Evolutionary conservation across 2,329 filamentous ascomycete species (phyloP), one percentile per base, ranked within the genome.

Genomic region (Knoxdaviesia proteae): DNA sequence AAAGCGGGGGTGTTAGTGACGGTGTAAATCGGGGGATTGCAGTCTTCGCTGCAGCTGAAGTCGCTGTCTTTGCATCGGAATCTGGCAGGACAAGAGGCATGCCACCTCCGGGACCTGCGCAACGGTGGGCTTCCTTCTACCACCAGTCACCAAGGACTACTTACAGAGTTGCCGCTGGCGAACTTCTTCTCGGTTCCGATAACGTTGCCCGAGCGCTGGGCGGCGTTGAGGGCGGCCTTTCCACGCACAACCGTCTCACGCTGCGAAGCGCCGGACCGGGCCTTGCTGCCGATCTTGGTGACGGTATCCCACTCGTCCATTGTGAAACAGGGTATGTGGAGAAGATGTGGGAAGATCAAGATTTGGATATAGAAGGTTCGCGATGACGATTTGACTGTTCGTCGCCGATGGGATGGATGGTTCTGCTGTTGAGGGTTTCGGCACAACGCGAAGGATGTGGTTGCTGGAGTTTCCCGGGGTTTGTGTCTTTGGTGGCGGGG

Each of bases 271-370:
- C 77, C 71, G 50, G 74, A 72, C 55, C 77, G 76, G 56, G 72
- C 73, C 64, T 82, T 88, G 74, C 76, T 84, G 56, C 90, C 90
- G 58, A 98, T 96, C 72, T 90, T 93, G 64, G 86, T 93, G 53
- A 81, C 76, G 52, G 65, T 62, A 54, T 94, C 81, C 87, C 88
- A 96, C 56, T 93, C 84, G 42, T 58, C 61, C 72, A 80, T 75
- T 42, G 55, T 77, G 77, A 74, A 71, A 52, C 52, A 40, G 32
- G 34, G 6, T 44, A 8, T 42, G 30, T 9, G 30, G 34, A 36
- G n/a, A 32, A 29, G 32, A 33, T 47, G 48, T 47, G 45, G 45
- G 20, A 20, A 3, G 2, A 20, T 20, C 3, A 20, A 20, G 20
- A 20, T 44, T 33, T 29, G 29, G 29, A 30, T 38, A 41, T 34